A percentile compares a stretch with the other conserved stretches of the same genome.
phyloP scores from a whole-genome alignment of 352 stramenopile species.

The Phytophthora pistaciae region DNA sequence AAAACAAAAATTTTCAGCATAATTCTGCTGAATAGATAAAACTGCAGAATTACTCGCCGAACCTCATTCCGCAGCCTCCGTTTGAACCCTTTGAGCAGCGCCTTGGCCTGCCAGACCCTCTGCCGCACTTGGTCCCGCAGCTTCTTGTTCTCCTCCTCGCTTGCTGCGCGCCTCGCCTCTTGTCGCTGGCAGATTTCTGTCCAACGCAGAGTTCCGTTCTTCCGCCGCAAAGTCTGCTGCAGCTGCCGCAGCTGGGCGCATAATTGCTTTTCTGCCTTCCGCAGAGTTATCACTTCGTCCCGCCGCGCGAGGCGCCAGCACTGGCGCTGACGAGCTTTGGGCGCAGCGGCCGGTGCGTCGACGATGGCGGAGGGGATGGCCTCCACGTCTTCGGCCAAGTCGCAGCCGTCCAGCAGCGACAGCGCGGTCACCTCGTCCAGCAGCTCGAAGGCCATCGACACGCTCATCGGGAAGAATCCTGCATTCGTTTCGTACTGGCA shows the following conservation, averaged over 20 bases:
- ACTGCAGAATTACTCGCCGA: not conserved
- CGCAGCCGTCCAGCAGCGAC: constrained; percentile 29
- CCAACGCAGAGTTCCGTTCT: constrained; percentile 15
- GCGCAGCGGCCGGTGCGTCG: not conserved
- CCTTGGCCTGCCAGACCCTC: constrained; percentile 23
- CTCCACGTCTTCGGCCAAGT: constrained; percentile 27
- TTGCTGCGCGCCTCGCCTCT: constrained; percentile 7
- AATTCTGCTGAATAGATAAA: not conserved
- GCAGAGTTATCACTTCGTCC: constrained; percentile 17
- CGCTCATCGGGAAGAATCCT: too few relatives aligned
- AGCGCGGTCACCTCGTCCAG: constrained; percentile 22
- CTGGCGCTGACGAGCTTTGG: not conserved
- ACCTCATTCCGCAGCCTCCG: constrained; percentile 30
- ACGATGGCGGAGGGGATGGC: constrained; percentile 15
- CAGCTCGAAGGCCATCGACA: not conserved
- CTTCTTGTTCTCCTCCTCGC: constrained; percentile 22
- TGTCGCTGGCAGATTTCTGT: constrained; percentile 18
- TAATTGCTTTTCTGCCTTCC: constrained; percentile 17
- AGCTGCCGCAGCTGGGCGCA: constrained; percentile 17
- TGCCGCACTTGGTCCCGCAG: constrained; percentile 16
- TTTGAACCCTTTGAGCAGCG: constrained; percentile 26
- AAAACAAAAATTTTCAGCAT: constrained; percentile 4
- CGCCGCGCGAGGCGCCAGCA: constrained; percentile 21
- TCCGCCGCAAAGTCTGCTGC: constrained; percentile 6
- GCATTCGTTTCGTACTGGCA: too few relatives aligned